Percentiles rank a stretch among this genome's conserved stretches.
These are phyloP conservation scores for Saccharomyces uvarum DNA, from an alignment of 1,139 yeast species.

Conservation along the genomic window DNA sequence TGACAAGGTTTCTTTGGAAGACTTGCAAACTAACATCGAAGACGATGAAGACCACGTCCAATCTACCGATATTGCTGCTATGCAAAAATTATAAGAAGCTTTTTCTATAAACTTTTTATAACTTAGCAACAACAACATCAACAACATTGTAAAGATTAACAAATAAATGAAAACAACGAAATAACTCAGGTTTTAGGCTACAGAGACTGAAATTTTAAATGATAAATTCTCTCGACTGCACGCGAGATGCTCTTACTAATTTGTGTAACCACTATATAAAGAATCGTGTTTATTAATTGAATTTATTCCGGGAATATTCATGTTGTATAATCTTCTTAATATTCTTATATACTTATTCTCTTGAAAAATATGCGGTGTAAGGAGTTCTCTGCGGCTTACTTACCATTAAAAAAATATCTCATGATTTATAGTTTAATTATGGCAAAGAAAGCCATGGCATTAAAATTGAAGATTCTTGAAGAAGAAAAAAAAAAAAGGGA, in stretches of 20 bases:
- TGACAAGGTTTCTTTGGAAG: constrained; percentile 87
- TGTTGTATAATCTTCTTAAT: neutral
- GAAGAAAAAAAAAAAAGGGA: neutral
- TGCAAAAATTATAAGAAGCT: constrained; percentile 77
- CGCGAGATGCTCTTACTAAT: neutral
- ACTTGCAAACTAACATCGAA: constrained; percentile 75
- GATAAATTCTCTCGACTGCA: neutral
- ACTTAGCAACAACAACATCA: neutral
- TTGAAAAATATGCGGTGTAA: neutral
- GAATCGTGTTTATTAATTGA: constrained; percentile 1
- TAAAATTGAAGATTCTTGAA: neutral
- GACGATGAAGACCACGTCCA: constrained; percentile 99
- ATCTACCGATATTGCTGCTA: constrained; percentile 96
- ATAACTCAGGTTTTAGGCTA: neutral
- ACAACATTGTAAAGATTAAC: constrained; percentile 1
- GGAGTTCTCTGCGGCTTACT: neutral
- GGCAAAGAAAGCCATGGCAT: neutral
- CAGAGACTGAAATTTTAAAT: neutral
- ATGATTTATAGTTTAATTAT: neutral
- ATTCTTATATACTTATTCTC: neutral
- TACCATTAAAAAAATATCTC: neutral
- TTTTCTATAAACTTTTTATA: constrained; percentile 5
- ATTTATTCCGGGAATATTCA: constrained; percentile 5
- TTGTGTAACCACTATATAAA: neutral
- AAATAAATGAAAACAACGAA: neutral